These are phyloP conservation scores for Botryotinia calthae DNA, from an alignment of 2,329 filamentous ascomycete species.

Conservation along the genomic window DNA sequence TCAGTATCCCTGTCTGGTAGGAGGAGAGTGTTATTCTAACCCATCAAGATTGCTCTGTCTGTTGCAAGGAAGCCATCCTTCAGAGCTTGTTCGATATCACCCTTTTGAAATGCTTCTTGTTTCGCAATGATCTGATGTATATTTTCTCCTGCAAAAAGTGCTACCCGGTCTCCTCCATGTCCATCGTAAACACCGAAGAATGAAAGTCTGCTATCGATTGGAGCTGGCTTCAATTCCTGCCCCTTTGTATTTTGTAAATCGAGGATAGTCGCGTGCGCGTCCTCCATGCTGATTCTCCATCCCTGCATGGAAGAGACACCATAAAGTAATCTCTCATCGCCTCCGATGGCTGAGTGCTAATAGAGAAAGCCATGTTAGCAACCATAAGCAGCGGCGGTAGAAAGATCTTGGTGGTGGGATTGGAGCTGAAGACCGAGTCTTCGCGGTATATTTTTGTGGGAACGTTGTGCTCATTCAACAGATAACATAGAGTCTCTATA, in stretches of 20 bases:
- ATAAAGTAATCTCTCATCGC: conserved; percentile 90
- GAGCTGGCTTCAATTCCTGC: conserved; percentile 52
- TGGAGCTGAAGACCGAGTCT: not conserved
- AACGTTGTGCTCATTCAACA: not conserved
- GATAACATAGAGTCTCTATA: not conserved
- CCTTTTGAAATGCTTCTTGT: conserved; percentile 88
- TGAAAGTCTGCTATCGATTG: conserved; percentile 70
- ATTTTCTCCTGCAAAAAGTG: conserved; percentile 86
- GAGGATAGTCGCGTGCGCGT: conserved; percentile 86
- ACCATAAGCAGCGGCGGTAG: not conserved
- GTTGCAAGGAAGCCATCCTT: conserved; percentile 97
- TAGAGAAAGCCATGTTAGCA: conserved; percentile 23
- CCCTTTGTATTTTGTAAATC: conserved; percentile 69
- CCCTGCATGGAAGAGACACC: conserved; percentile 99
- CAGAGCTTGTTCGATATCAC: conserved; percentile 90
- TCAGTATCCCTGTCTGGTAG: conserved; percentile 27
- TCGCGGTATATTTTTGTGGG: not conserved
- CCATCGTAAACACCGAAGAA: conserved; percentile 99
- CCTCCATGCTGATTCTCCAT: conserved; percentile 99
- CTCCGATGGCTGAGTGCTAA: conserved; percentile 82
- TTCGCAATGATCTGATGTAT: conserved; percentile 93
- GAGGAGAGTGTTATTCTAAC: conserved; percentile 50
- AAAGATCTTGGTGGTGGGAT: not conserved
- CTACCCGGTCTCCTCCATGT: conserved; percentile 95
- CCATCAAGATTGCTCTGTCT: conserved; percentile 91